These are phyloP conservation scores for Neurospora intermedia DNA, from an alignment of 495 filamentous ascomycete genomes.

Conservation along the genomic window DNA sequence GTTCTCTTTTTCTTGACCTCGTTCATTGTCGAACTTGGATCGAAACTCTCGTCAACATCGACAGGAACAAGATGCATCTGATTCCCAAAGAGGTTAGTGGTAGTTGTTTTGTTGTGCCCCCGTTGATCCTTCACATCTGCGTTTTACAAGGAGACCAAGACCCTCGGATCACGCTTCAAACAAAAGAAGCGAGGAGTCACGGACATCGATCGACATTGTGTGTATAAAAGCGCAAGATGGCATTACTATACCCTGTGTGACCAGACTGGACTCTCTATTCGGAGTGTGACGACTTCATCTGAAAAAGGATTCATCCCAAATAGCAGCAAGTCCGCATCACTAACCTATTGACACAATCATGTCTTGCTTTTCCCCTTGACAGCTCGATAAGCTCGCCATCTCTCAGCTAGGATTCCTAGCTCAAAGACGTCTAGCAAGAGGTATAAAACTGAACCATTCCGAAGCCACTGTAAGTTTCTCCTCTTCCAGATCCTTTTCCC, in stretches of 20 bases:
- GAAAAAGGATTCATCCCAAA: not conserved
- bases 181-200: not conserved
- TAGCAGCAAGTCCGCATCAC: not conserved
- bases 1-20: not conserved
- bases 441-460: constrained; percentile 80
- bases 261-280: no score
- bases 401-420: constrained; percentile 83
- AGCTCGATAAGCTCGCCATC: constrained; percentile 96
- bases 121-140: not conserved
- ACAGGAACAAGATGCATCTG: constrained; percentile 55
- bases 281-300: not conserved
- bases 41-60: not conserved
- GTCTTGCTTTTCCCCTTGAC: not conserved
- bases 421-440: constrained; percentile 79
- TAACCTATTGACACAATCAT: constrained; percentile 7
- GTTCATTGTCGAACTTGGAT: not conserved
- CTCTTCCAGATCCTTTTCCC: not conserved
- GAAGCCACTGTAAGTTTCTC: constrained; percentile 67
- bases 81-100: constrained; percentile 70
- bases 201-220: not conserved
- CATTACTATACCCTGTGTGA: not conserved
- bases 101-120: not conserved
- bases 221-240: not conserved
- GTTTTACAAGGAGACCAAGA: not conserved
- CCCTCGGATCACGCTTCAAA: not conserved